Percentiles rank a stretch among this genome's conserved stretches.
phyloP scores from a whole-genome alignment of 73 alveolate genomes.

The Blepharisma stoltei region DNA sequence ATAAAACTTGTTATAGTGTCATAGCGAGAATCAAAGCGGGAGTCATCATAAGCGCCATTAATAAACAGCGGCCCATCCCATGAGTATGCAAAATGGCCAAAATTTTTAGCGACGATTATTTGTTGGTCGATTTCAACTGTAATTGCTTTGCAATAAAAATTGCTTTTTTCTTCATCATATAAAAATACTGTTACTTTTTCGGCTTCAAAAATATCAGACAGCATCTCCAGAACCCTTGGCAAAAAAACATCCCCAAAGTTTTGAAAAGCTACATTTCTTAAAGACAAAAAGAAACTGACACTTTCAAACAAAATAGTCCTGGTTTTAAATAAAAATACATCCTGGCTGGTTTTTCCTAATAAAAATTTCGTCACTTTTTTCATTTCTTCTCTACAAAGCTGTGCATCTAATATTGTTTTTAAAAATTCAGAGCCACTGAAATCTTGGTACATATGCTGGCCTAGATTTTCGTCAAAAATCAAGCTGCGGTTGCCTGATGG shows the following conservation, averaged over 20 bases:
- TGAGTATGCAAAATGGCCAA: neutral
- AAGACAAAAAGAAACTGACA: constrained; percentile 12
- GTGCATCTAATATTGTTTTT: neutral
- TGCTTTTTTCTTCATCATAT: neutral
- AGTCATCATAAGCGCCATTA: neutral
- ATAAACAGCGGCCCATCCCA: neutral
- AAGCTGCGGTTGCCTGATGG: neutral
- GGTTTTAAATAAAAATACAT: neutral
- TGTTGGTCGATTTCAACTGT: constrained; percentile 2
- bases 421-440: constrained; percentile 22
- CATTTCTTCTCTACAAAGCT: neutral
- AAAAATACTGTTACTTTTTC: neutral
- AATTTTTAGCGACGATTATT: neutral
- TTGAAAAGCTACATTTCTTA: neutral
- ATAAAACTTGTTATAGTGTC: neutral
- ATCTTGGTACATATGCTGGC: neutral
- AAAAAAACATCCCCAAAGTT: neutral
- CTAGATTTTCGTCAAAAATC: neutral
- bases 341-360: constrained; percentile 23
- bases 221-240: constrained; percentile 22
- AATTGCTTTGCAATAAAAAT: neutral
- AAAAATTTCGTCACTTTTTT: constrained; percentile 9
- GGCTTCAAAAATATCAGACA: neutral
- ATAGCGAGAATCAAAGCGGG: neutral
- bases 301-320: constrained; percentile 4